A percentile compares a stretch with the other conserved stretches of the same genome.
These are phyloP conservation scores for Gyromitra esculenta DNA, from an alignment of 2,329 filamentous ascomycete species.

Conservation along the genomic window DNA sequence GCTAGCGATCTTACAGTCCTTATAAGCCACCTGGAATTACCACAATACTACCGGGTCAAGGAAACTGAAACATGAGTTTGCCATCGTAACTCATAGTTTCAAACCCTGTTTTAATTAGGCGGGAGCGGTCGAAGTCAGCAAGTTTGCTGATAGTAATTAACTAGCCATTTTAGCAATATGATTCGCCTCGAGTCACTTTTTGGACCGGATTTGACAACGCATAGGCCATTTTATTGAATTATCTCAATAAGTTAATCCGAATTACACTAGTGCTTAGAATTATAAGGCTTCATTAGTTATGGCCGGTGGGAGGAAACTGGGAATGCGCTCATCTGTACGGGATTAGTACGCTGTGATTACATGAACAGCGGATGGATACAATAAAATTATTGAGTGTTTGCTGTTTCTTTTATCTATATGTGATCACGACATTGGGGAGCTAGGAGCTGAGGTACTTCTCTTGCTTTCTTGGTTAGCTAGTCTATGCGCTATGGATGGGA, in stretches of 20 bases:
- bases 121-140: too few species aligned
- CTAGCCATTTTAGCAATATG: too few species aligned
- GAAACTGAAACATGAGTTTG: not conserved
- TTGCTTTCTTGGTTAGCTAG: not conserved
- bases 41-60: not conserved
- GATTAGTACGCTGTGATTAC: conserved; percentile 1
- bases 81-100: not conserved
- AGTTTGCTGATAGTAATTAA: too few species aligned
- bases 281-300: not conserved
- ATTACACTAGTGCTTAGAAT: not conserved
- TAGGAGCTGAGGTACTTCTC: not conserved
- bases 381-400: conserved; percentile 6
- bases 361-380: not conserved
- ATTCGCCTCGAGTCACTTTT: too few species aligned
- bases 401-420: not conserved
- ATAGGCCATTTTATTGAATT: conserved; percentile 3
- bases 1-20: conserved; percentile 8
- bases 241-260: not conserved
- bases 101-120: not conserved
- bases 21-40: conserved; percentile 19
- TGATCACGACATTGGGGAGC: not conserved
- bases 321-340: conserved; percentile 15
- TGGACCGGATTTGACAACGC: conserved; percentile 2
- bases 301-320: not conserved
- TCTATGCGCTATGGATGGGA: too few species aligned